phyloP scores from a whole-genome alignment of 1,284 basidiomycete species.

The Marasmius fiardii region DNA sequence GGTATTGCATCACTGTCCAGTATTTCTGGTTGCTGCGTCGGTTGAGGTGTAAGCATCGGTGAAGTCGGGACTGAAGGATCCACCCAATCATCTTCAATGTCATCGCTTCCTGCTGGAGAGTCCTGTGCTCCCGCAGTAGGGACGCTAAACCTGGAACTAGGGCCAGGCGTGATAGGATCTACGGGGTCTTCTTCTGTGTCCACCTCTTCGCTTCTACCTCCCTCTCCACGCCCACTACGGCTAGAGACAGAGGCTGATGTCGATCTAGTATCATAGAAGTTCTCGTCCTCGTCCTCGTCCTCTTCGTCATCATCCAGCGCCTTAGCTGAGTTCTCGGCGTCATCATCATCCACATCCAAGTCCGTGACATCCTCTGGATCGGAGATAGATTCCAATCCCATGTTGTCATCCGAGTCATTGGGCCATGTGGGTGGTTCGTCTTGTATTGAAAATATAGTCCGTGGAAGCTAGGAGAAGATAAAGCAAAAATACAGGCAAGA shows the following conservation, averaged over 20 bases:
- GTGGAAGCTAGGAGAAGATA: constrained; percentile 50
- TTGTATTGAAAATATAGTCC: constrained; percentile 78
- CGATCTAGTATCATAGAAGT: constrained; percentile 46
- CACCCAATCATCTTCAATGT: constrained; percentile 70
- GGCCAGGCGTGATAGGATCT: constrained; percentile 62
- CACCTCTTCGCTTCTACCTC: constrained; percentile 44
- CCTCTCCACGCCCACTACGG: constrained; percentile 21
- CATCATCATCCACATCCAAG: constrained; percentile 37
- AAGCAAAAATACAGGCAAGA: constrained; percentile 4
- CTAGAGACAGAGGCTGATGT: constrained; percentile 36
- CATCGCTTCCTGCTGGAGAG: constrained; percentile 31
- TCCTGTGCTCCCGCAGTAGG: constrained; percentile 22
- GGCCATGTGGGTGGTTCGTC: constrained; percentile 86
- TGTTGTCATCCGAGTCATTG: constrained; percentile 67
- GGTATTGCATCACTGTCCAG: constrained; percentile 4
- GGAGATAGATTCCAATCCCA: constrained; percentile 78
- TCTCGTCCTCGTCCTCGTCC: constrained; percentile 30
- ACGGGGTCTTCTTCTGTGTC: constrained; percentile 68
- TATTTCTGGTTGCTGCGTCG: constrained; percentile 20
- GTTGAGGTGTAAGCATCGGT: constrained; percentile 30
- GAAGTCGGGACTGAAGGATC: constrained; percentile 39
- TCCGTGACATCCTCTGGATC: constrained; percentile 68
- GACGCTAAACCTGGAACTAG: constrained; percentile 44
- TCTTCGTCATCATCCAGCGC: constrained; percentile 26
- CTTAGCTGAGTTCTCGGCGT: constrained; percentile 24